Conservation (phyloP, 805 yeast species). For the Metschnikowia lachancei region DNA sequence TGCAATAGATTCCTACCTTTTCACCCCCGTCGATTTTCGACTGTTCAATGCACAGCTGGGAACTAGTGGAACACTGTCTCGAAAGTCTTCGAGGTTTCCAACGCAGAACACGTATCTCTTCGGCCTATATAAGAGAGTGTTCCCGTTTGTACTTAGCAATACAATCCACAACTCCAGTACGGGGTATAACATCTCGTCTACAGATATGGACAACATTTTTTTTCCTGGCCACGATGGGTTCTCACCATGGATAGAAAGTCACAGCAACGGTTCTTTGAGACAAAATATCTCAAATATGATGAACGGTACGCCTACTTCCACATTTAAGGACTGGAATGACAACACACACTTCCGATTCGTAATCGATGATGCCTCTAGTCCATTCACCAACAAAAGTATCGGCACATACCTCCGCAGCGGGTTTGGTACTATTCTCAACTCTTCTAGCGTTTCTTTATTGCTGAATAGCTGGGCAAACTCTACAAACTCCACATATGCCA, state of each 20-base stretch:
- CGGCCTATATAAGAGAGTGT: constrained; percentile 26
- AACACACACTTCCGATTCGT: constrained; percentile 28
- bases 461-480: background rate
- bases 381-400: constrained; percentile 42
- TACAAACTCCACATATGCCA: too few relatives aligned
- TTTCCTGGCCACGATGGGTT: constrained; percentile 10
- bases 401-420: constrained; percentile 52
- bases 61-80: background rate
- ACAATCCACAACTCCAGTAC: constrained; percentile 18
- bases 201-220: constrained; percentile 25
- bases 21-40: constrained; percentile 28
- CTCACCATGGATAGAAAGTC: constrained; percentile 9
- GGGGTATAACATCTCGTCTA: constrained; percentile 24
- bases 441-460: constrained; percentile 21
- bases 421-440: constrained; percentile 58
- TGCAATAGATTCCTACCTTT: constrained; percentile 22
- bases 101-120: constrained; percentile 28
- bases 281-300: constrained; percentile 5
- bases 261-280: constrained; percentile 1
- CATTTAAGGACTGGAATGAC: constrained; percentile 6
- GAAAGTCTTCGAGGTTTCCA: constrained; percentile 22
- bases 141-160: constrained; percentile 27
- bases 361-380: constrained; percentile 32
- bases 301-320: background rate
- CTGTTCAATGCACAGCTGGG: constrained; percentile 8